Evolutionary conservation across 2,329 filamentous ascomycete species (phyloP).

Genomic region (Madurella mycetomatis): DNA sequence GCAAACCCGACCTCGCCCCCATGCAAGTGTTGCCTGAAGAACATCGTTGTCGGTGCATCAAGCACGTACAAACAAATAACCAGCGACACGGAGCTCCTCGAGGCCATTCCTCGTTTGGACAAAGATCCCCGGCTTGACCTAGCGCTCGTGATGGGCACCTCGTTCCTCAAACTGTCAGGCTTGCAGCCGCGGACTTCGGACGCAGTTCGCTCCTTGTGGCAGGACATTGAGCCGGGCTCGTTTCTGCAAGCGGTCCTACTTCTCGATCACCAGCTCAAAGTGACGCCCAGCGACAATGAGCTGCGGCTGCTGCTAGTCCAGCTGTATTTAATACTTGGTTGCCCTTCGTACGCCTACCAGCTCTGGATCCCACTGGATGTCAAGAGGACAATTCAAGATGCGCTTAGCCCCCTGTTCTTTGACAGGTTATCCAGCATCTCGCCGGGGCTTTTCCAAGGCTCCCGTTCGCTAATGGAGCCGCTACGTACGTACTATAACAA

Average conservation of each 20-base stretch:
- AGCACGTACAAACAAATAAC: constrained; percentile 23
- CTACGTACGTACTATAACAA: constrained; percentile 43
- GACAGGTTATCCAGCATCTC: constrained; percentile 52
- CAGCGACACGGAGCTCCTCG: constrained; percentile 20
- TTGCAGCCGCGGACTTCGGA: constrained; percentile 16
- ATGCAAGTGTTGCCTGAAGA: constrained; percentile 23
- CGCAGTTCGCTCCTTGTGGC: constrained; percentile 17
- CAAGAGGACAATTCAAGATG: constrained; percentile 56
- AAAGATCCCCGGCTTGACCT: constrained; percentile 33
- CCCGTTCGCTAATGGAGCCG: constrained; percentile 37
- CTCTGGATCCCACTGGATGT: constrained; percentile 50
- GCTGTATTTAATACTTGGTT: constrained; percentile 49
- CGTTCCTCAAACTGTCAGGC: constrained; percentile 31
- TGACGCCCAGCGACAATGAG: constrained; percentile 42
- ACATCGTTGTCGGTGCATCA: constrained; percentile 22
- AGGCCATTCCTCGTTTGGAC: constrained; percentile 26
- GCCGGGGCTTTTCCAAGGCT: constrained; percentile 39
- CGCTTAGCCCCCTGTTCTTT: constrained; percentile 50
- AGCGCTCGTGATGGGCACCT: constrained; percentile 29
- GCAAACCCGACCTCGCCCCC: constrained; percentile 17
- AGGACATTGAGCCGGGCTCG: constrained; percentile 25
- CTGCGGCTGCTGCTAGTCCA: constrained; percentile 49
- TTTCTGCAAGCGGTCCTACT: constrained; percentile 48
- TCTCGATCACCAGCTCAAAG: constrained; percentile 46
- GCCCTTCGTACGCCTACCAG: constrained; percentile 41